Evolutionary conservation across 495 filamentous ascomycete species (phyloP), one percentile per base, ranked within the genome.

Genomic region (Sordaria brevicollis): DNA sequence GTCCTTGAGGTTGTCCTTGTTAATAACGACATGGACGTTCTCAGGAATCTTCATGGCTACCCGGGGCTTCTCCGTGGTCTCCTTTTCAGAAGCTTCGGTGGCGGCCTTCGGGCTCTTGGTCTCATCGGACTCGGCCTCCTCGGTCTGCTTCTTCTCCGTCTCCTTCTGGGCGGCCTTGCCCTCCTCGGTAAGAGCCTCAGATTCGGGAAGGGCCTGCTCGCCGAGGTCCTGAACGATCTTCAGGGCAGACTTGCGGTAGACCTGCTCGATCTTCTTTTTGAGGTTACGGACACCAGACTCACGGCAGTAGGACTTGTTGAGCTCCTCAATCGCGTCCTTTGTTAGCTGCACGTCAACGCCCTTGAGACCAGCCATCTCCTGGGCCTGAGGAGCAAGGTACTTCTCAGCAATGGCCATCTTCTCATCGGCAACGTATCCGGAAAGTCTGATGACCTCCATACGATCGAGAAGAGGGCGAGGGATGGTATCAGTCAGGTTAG

Each of bases 211-310:
- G 11, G 84, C 92, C 35, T 93, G 90, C 79, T 99, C 95, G 66
- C 95, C 95, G 5, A 98, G 82, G 72, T 98, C 95, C 77, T 93
- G 91, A 34, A 99, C 93, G 74, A 99, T 98, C 81, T 97, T 97
- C 72, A 98, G 86, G 11, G 96, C 96, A 19, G 93, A 91, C 81
- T 99, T 99, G 49, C 96, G 91, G 80, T 97, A 99, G 5, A 99
- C 92, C 83, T 98, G 98, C 77, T 99, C 96, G 72, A 99, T 99
- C 76, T 98, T 94, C 84, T 99, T 98, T 85, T 99, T 99, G 74
- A 99, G 81, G 79, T 98, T 98, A 57, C 96, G 92, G 31, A 99
- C 96, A 72, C 96, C 96, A 65, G 92, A 94, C 79, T 99, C 96
- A 17, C 96, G 90, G 81, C 94, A 97, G 82, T 99, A 99, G 13